Base-by-base conservation (phyloP, 176 grass and related monocot genomes). In the Ensete glaucum region DNA sequence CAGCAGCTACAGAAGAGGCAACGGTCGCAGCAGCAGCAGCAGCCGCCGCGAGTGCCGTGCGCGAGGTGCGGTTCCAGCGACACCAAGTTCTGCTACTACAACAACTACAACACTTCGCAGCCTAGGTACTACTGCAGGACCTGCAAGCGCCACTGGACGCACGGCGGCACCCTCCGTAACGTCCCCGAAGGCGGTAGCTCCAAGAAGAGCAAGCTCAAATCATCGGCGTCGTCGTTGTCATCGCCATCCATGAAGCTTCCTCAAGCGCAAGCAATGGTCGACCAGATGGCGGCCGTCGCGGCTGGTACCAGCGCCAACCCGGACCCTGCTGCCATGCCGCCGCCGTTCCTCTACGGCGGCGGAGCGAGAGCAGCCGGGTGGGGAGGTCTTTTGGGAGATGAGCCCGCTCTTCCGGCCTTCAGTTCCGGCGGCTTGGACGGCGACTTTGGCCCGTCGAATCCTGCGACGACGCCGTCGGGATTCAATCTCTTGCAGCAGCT, bases 51-150 rank as follows among this genome's bases (percentile, higher is more conserved):
- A n/a, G 34, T 77, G 11, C n/a, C n/a, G 60, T 77, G 75, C 49
- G 56, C 75, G 21, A 22, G 75, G 59, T 77, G 75, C 58, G 21
- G 21, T 0, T 77, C 75, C 20, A 8, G 19, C 7, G 59, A 77
- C 34, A 77, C 75, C 29, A 77, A 77, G 58, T 77, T 77, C 75
- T 77, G 75, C 75, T 77, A 77, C 59, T 77, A 66, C 48, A 77
- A 77, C 75, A 77, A 77, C 48, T 65, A 77, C 59, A 77, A 60
- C 75, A 63, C 60, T 2, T 23, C 60, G n/a, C 75, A 77, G 43
- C 75, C 75, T 12, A 27, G 75, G 20, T 52, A 77, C 49, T 66
- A 77, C 59, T 77, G 75, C 59, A 43, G 60, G 43, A 53, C 58
- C 48, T 77, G 75, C 75, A 77, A 77, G 75, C 58, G 75, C 48